Evolutionary conservation across 1,139 yeast species (phyloP).

Genomic region (Scheffersomyces segobiensis): DNA sequence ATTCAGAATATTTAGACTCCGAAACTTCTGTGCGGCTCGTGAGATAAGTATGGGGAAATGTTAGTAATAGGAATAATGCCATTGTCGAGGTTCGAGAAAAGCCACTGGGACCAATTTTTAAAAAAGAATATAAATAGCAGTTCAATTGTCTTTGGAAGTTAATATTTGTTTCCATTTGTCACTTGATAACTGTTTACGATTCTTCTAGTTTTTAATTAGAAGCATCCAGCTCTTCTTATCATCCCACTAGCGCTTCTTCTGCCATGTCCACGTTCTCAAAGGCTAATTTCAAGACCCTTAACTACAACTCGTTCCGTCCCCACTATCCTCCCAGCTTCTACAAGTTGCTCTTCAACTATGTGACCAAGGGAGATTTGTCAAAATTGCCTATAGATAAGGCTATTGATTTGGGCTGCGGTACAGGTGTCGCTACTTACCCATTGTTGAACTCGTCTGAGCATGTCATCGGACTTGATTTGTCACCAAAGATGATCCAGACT

Average conservation of each 20-base stretch:
- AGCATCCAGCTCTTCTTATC: not conserved
- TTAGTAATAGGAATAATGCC: not conserved
- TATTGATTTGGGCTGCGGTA: constrained; percentile 43
- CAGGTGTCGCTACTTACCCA: constrained; percentile 43
- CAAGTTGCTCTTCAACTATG: constrained; percentile 22
- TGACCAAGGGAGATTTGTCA: constrained; percentile 12
- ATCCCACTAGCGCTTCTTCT: not conserved
- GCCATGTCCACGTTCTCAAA: constrained; percentile 69
- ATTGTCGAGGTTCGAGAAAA: not conserved
- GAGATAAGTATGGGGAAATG: not conserved
- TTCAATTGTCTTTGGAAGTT: not conserved
- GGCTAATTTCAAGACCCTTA: constrained; percentile 54
- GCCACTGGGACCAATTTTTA: not conserved
- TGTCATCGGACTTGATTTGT: constrained; percentile 38
- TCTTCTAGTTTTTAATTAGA: not conserved
- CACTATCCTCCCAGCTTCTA: constrained; percentile 26
- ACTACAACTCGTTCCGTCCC: constrained; percentile 53
- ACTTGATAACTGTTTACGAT: too few relatives aligned
- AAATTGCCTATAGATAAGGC: constrained; percentile 22
- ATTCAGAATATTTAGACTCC: not conserved
- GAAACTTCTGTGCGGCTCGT: not conserved
- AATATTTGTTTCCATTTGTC: not conserved
- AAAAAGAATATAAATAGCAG: not conserved
- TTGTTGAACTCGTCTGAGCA: constrained; percentile 29
- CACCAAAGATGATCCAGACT: constrained; percentile 34